phyloP scores from a whole-genome alignment of 306 rosid genomes.

The Castanea sativa region DNA sequence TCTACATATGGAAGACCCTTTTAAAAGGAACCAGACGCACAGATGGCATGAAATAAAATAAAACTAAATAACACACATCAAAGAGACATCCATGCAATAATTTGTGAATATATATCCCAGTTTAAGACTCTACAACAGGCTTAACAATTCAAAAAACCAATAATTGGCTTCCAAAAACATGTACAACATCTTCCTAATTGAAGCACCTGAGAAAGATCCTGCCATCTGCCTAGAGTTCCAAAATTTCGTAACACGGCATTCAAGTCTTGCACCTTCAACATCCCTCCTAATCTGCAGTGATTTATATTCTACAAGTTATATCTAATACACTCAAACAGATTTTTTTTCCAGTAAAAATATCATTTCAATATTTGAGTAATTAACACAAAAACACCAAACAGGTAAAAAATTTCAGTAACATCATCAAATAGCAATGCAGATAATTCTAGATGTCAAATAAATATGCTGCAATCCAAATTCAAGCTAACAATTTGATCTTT shows the following conservation, averaged over 20 bases:
- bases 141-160: not conserved
- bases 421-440: not conserved
- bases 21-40: not conserved
- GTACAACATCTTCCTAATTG: not conserved
- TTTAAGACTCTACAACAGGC: not conserved
- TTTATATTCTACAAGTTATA: not conserved
- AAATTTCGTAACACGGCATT: conserved; percentile 67
- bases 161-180: not conserved
- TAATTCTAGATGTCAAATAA: not conserved
- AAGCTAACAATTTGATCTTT: not conserved
- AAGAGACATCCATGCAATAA: not conserved
- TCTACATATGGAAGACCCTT: not conserved
- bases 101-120: not conserved
- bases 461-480: not conserved
- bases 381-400: not conserved
- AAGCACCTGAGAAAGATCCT: conserved; percentile 68
- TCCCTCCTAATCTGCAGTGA: conserved; percentile 52
- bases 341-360: not conserved
- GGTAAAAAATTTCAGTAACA: not conserved
- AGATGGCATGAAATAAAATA: not conserved
- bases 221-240: conserved; percentile 47
- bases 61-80: not conserved
- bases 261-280: conserved; percentile 67
- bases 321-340: not conserved
- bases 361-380: not conserved